These are phyloP conservation scores for Oryza meridionalis DNA, from an alignment of 176 grass and related monocot species.

Conservation along the genomic window DNA sequence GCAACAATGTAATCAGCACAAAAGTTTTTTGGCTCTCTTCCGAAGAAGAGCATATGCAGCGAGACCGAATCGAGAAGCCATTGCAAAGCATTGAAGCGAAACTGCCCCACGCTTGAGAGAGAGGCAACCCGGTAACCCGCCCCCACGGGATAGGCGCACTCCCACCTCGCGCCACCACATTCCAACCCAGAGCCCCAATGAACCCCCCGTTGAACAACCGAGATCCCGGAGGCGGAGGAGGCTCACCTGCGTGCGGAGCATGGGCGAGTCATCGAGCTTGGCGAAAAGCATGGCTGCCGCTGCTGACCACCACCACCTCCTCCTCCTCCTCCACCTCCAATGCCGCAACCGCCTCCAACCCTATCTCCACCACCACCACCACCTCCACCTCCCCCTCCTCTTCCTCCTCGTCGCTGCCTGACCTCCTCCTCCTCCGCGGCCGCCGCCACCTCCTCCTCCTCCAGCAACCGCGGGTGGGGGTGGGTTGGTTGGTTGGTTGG, in stretches of 20 bases:
- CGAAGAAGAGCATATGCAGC: not conserved
- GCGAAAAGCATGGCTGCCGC: conserved; percentile 71
- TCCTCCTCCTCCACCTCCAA: too few species aligned
- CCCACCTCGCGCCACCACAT: not conserved
- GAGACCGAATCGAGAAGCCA: conserved; percentile 8
- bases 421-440: not conserved
- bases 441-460: conserved; percentile 1
- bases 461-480: not conserved
- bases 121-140: not conserved
- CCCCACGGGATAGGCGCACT: too few species aligned
- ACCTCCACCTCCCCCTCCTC: not conserved
- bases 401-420: conserved; percentile 7
- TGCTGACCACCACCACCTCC: not conserved
- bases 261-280: conserved; percentile 82
- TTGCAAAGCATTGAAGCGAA: not conserved
- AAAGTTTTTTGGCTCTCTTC: not conserved
- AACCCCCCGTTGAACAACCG: not conserved
- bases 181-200: not conserved
- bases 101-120: not conserved
- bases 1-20: not conserved
- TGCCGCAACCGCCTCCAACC: not conserved
- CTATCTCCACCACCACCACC: not conserved
- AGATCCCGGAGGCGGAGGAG: conserved; percentile 37
- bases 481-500: not conserved
- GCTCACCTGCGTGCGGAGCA: conserved; percentile 81